These are phyloP conservation scores for Umbellularia californica DNA, from an alignment of 164 flowering plant species.

Conservation along the genomic window DNA sequence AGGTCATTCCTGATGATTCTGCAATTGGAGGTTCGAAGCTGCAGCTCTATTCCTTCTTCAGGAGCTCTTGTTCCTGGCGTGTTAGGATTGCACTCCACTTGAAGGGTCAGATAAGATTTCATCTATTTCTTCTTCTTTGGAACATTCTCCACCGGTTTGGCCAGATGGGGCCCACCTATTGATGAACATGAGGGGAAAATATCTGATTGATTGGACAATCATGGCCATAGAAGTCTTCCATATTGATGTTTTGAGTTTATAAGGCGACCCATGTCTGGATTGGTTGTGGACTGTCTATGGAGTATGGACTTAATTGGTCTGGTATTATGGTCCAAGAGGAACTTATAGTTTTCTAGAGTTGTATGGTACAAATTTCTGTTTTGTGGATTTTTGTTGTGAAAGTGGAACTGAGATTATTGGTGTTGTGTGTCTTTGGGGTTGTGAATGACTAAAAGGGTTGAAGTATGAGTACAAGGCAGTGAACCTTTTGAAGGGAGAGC, in stretches of 20 bases:
- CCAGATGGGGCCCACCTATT: neutral
- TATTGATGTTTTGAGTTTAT: neutral
- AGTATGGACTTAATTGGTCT: neutral
- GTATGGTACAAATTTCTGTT: neutral
- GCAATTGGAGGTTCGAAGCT: slow-evolving; percentile 18
- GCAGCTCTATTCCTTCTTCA: slow-evolving; percentile 65
- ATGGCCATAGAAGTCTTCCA: neutral
- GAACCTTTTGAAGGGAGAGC: slow-evolving; percentile 74
- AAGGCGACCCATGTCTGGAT: neutral
- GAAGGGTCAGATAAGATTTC: slow-evolving; percentile 37
- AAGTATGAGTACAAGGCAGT: slow-evolving; percentile 71
- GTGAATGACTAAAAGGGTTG: slow-evolving; percentile 34
- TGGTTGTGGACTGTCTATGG: neutral
- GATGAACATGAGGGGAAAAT: neutral
- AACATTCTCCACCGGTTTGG: neutral
- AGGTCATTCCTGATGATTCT: neutral
- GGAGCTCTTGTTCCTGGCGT: slow-evolving; percentile 64
- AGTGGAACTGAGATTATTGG: neutral
- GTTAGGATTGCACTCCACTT: slow-evolving; percentile 73
- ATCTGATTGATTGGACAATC: neutral
- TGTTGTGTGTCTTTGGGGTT: neutral
- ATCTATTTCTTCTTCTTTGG: neutral
- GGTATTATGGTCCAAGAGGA: neutral
- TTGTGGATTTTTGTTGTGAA: neutral
- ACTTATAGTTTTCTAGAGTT: neutral